These are phyloP conservation scores for Leptodermis oblonga DNA, from an alignment of 257 asterid genomes.

Conservation along the genomic window DNA sequence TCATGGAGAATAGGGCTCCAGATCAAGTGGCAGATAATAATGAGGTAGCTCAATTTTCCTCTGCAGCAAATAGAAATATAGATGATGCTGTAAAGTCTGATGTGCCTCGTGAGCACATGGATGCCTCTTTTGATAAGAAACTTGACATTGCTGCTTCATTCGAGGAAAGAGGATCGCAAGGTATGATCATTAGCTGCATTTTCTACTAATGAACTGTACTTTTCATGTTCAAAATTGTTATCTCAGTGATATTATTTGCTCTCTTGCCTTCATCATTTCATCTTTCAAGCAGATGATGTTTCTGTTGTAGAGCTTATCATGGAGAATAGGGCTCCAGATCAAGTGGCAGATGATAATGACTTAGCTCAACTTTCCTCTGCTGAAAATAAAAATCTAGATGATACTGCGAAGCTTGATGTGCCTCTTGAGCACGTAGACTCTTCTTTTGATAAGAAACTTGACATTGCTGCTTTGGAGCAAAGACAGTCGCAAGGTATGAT, in stretches of 20 bases:
- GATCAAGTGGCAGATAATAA: slow-evolving; percentile 24
- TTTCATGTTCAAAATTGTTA: not conserved
- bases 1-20: slow-evolving; percentile 20
- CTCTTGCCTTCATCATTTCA: not conserved
- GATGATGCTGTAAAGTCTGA: slow-evolving; percentile 7
- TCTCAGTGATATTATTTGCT: not conserved
- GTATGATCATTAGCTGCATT: slow-evolving; percentile 7
- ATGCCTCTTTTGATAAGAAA: slow-evolving; percentile 18
- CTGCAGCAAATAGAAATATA: slow-evolving; percentile 19
- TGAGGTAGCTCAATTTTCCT: slow-evolving; percentile 22
- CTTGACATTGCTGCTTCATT: slow-evolving; percentile 19
- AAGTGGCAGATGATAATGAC: slow-evolving; percentile 27
- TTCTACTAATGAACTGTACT: not conserved
- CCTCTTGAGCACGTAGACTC: slow-evolving; percentile 20
- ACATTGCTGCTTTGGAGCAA: slow-evolving; percentile 22
- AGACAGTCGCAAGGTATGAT: slow-evolving; percentile 23
- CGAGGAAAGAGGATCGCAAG: slow-evolving; percentile 23
- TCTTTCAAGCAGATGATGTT: slow-evolving; percentile 19
- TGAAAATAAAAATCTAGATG: slow-evolving; percentile 18
- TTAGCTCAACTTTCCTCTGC: slow-evolving; percentile 18
- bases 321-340: slow-evolving; percentile 21
- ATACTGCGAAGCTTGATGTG: slow-evolving; percentile 8
- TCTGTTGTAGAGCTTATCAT: slow-evolving; percentile 20
- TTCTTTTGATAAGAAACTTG: slow-evolving; percentile 18
- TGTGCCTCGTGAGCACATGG: slow-evolving; percentile 19